These are phyloP conservation scores for Aureobasidium sp. DNA, from an alignment of 2,329 filamentous ascomycete genomes.

Conservation along the genomic window DNA sequence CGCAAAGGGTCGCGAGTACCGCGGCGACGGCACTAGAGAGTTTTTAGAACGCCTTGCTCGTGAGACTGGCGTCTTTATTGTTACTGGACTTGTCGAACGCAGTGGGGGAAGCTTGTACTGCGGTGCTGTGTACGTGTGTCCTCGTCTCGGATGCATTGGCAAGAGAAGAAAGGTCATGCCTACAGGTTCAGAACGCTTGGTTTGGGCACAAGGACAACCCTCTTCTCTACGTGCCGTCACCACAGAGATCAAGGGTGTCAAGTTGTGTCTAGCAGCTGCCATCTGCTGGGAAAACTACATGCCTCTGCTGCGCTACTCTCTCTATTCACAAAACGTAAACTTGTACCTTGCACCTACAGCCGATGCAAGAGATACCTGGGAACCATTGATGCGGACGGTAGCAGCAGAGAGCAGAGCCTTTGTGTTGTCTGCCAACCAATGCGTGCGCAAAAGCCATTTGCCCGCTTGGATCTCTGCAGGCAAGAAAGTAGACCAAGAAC, in stretches of 20 bases:
- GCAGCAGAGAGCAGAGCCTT: slow-evolving; percentile 77
- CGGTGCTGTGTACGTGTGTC: slow-evolving; percentile 73
- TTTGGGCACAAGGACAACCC: slow-evolving; percentile 83
- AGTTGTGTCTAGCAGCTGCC: slow-evolving; percentile 72
- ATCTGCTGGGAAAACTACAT: slow-evolving; percentile 99
- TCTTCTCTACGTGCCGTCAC: slow-evolving; percentile 71
- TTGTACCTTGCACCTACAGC: slow-evolving; percentile 87
- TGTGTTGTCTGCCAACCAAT: slow-evolving; percentile 81
- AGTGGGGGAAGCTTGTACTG: slow-evolving; percentile 81
- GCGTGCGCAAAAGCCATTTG: slow-evolving; percentile 53
- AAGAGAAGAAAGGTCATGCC: slow-evolving; percentile 93
- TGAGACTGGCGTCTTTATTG: slow-evolving; percentile 74
- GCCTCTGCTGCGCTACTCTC: slow-evolving; percentile 73
- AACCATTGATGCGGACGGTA: slow-evolving; percentile 72
- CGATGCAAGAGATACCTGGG: slow-evolving; percentile 76
- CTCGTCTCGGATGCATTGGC: slow-evolving; percentile 62
- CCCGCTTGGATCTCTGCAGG: slow-evolving; percentile 48
- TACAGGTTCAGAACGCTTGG: slow-evolving; percentile 72
- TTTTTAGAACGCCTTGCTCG: slow-evolving; percentile 66
- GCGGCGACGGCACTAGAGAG: slow-evolving; percentile 73
- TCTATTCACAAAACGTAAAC: slow-evolving; percentile 89
- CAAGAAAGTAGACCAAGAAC: background rate
- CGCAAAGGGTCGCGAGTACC: slow-evolving; percentile 39
- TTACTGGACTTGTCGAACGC: slow-evolving; percentile 72
- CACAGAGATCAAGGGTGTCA: slow-evolving; percentile 70